Base-by-base conservation (phyloP, 192 early-diverging fungal genomes). In the Phycomyces nitens region DNA sequence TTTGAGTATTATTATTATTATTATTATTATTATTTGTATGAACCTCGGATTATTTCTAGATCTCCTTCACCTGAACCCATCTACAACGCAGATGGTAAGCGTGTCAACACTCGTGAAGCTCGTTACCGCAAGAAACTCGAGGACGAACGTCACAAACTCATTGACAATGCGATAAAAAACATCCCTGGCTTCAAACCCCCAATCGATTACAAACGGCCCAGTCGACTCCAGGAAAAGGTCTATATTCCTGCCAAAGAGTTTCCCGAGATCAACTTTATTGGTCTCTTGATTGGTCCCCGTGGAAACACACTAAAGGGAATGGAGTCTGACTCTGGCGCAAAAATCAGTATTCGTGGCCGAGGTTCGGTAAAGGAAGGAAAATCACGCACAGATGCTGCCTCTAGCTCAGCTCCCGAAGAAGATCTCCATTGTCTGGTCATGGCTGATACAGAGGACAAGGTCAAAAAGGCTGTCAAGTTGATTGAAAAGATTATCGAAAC, bases 221-320 rank as follows among this genome's bases (percentile, higher is more conserved):
- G 84, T 26, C 94, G 90, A 69, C 78, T 86, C 2, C 83, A 82
- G n/a, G 94, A 96, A 50, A 99, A 99, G 76, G 84, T 97, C 20
- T 96, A 90, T 71, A 97, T 98, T 51, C 97, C 97, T 23, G 91
- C 87, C 49, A 92, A 88, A 65, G 97, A 99, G 40, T 94, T 92
- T 68, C 97, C 97, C 5, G 93, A 96, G 24, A 93, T 99, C 34
- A 97, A 97, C 72, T 99, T 99, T 76, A 97, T 99, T 72, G 97
- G 97, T 29, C 82, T 94, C 38, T 79, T 99, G 60, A 93, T 97
- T 67, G 96, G 95, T 15, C 97, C 97, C 21, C 94, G 97, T 56
- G 97, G 97, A 57, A 92, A 95, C 55, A 97, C 97, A 6, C 76
- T 99, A 34, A 97, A 97, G 66, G 93, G 94, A 67, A 94, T 99